phyloP scores from a whole-genome alignment of 805 yeast genomes.

The Lipomyces sp. region DNA sequence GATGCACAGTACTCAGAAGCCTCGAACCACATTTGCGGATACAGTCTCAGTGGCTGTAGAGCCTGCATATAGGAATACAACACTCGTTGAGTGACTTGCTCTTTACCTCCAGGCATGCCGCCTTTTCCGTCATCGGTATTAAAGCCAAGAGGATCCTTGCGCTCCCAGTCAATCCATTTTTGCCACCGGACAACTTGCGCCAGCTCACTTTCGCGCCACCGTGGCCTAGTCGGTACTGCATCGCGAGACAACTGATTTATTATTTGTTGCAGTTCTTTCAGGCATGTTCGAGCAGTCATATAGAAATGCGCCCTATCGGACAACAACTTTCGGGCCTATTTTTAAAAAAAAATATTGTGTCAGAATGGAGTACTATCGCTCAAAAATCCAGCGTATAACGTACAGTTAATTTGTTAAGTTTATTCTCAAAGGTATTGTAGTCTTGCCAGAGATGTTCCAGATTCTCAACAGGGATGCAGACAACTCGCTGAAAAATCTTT shows the following conservation, averaged over 20 bases:
- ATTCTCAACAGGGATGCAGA: slow-evolving; percentile 71
- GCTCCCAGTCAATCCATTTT: slow-evolving; percentile 78
- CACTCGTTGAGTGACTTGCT: slow-evolving; percentile 53
- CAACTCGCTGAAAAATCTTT: slow-evolving; percentile 63
- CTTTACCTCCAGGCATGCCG: slow-evolving; percentile 30
- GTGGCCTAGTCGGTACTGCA: slow-evolving; percentile 27
- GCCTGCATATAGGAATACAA: slow-evolving; percentile 72
- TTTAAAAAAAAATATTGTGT: not conserved
- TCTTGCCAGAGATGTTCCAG: slow-evolving; percentile 77
- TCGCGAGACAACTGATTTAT: slow-evolving; percentile 48
- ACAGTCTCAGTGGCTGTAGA: slow-evolving; percentile 55
- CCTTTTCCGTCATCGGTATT: slow-evolving; percentile 39
- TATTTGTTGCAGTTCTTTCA: slow-evolving; percentile 63
- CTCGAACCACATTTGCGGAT: slow-evolving; percentile 73
- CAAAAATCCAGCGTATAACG: not conserved
- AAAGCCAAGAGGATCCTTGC: slow-evolving; percentile 61
- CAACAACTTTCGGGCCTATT: slow-evolving; percentile 69
- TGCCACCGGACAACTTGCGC: slow-evolving; percentile 58
- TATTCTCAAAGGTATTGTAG: slow-evolving; percentile 81
- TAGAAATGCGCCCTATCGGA: slow-evolving; percentile 79
- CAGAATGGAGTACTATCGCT: no score
- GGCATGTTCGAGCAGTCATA: slow-evolving; percentile 79
- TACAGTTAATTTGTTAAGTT: slow-evolving; percentile 58
- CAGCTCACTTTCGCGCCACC: slow-evolving; percentile 32
- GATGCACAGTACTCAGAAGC: slow-evolving; percentile 44